phyloP scores from a whole-genome alignment of 352 stramenopile genomes.

The Phytophthora brassicae region DNA sequence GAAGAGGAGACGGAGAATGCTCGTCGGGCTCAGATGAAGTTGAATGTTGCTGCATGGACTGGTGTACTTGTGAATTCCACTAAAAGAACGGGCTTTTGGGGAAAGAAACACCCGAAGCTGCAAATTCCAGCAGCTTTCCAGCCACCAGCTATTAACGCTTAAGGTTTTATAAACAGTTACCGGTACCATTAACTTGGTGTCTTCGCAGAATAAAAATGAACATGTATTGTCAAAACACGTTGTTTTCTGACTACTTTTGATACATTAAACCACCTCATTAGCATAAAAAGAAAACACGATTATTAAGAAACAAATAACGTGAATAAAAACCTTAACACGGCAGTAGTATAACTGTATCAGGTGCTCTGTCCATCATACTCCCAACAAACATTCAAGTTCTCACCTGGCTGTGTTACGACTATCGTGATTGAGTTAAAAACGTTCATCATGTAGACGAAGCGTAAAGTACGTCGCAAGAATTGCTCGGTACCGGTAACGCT shows the following conservation, averaged over 20 bases:
- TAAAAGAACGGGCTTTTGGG: constrained; percentile 53
- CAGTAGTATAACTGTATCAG: no score
- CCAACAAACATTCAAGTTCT: constrained; percentile 1
- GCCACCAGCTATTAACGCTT: constrained; percentile 39
- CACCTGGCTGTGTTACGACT: constrained; percentile 14
- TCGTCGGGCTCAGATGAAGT: constrained; percentile 57
- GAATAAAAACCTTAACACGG: constrained; percentile 15
- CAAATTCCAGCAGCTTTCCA: constrained; percentile 51
- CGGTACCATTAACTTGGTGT: no score
- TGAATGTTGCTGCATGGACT: constrained; percentile 58
- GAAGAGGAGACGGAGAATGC: constrained; percentile 54
- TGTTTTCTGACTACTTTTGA: no score
- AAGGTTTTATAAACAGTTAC: constrained; percentile 2
- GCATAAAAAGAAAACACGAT: neutral
- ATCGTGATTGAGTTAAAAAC: constrained; percentile 7
- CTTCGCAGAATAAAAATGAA: neutral
- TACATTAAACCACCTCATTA: no score
- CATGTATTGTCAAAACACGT: neutral
- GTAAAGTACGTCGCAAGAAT: constrained; percentile 13
- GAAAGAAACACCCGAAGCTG: constrained; percentile 59
- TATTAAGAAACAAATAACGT: constrained; percentile 4
- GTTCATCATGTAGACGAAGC: constrained; percentile 27
- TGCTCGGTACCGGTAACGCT: constrained; percentile 1
- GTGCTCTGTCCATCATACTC: no score
- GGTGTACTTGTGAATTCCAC: constrained; percentile 36